Percentiles rank a stretch among this genome's conserved stretches.
phyloP scores from a whole-genome alignment of 805 yeast genomes.

The Lipomyces sp. region DNA sequence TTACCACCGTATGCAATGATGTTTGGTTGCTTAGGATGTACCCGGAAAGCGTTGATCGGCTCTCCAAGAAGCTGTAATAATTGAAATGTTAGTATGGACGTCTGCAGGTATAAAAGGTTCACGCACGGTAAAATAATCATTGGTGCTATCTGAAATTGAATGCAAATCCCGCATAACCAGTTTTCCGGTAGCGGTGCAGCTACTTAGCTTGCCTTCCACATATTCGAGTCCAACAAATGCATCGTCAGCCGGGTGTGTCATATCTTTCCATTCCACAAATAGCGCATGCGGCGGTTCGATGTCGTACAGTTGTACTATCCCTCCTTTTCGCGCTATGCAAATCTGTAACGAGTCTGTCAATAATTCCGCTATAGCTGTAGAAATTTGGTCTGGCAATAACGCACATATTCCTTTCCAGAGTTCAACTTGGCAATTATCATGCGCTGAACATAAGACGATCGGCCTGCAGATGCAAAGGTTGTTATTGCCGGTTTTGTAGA shows the following conservation, averaged over 20 bases:
- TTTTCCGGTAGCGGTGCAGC: slow-evolving; percentile 46
- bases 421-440: slow-evolving; percentile 25
- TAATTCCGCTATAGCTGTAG: not conserved
- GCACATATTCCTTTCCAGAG: slow-evolving; percentile 46
- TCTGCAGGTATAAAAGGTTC: not conserved
- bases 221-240: slow-evolving; percentile 38
- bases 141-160: slow-evolving; percentile 29
- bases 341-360: slow-evolving; percentile 11
- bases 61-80: slow-evolving; percentile 47
- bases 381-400: slow-evolving; percentile 39
- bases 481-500: slow-evolving; percentile 67
- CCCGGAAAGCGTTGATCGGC: slow-evolving; percentile 55
- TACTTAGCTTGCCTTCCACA: slow-evolving; percentile 30
- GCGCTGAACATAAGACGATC: slow-evolving; percentile 38
- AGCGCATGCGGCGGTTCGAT: slow-evolving; percentile 33
- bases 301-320: slow-evolving; percentile 38
- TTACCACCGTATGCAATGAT: slow-evolving; percentile 85
- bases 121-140: slow-evolving; percentile 20
- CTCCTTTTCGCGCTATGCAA: slow-evolving; percentile 42
- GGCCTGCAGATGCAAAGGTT: slow-evolving; percentile 50
- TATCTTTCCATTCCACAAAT: slow-evolving; percentile 28
- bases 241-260: slow-evolving; percentile 19
- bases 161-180: slow-evolving; percentile 42
- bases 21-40: slow-evolving; percentile 55
- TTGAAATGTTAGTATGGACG: slow-evolving; percentile 24